Conservation (phyloP, 2,329 filamentous ascomycete genomes). For the Dendryphion nanum region DNA sequence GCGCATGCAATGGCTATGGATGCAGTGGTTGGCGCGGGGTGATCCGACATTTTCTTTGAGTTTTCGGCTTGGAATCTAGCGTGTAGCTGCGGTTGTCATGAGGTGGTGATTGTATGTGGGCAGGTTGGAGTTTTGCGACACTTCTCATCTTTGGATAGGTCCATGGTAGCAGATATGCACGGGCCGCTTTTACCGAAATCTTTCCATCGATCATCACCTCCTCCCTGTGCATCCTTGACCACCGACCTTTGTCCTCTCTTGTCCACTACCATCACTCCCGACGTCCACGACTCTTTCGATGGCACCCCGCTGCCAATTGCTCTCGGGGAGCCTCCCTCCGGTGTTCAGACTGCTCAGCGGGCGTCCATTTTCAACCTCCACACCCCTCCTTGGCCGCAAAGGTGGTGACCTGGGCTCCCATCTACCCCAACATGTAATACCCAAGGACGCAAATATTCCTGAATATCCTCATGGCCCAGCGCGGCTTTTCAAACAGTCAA, state of each 20-base stretch:
- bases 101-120: background rate
- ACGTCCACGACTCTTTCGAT: too few relatives aligned
- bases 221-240: slow-evolving; percentile 12
- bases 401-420: slow-evolving; percentile 37
- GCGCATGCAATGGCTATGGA: slow-evolving; percentile 70
- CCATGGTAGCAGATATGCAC: too few relatives aligned
- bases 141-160: too few relatives aligned
- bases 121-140: background rate
- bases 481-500: slow-evolving; percentile 74
- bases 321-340: slow-evolving; percentile 19
- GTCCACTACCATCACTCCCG: slow-evolving; percentile 7
- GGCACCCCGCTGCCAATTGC: slow-evolving; percentile 30
- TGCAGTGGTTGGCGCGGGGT: slow-evolving; percentile 51
- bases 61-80: too few relatives aligned
- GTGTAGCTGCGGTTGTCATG: too few relatives aligned
- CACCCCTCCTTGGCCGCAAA: slow-evolving; percentile 17
- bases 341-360: slow-evolving; percentile 10
- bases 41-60: slow-evolving; percentile 30
- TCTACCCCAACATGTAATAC: slow-evolving; percentile 34
- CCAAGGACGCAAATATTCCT: slow-evolving; percentile 34
- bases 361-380: slow-evolving; percentile 19
- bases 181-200: slow-evolving; percentile 13
- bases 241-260: slow-evolving; percentile 11
- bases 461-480: slow-evolving; percentile 71
- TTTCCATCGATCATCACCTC: slow-evolving; percentile 31